Evolutionary conservation across 75 land plant genomes (phyloP), one percentile per base, ranked within the genome.

Genomic region (Selaginella tamariscina): DNA sequence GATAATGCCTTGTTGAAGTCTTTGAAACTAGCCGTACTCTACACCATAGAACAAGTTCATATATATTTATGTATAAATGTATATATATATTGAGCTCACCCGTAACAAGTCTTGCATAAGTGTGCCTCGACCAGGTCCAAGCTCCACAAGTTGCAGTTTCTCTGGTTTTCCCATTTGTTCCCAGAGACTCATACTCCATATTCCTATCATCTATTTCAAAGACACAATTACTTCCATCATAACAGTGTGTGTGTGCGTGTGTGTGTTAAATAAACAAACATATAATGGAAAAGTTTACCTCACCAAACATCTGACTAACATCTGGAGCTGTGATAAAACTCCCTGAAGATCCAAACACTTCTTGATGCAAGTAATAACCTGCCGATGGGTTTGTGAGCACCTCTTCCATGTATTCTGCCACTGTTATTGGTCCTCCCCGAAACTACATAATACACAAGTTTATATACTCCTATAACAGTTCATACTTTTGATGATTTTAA

Each of bases 291-390:
- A 39, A 39, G 5, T 15, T 67, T 62, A 93, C 98, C 96, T 93
- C 98, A 24, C 98, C 98, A 83, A 89, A 93, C 95, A 93, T 86
- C 75, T 93, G 98, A 79, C 98, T 93, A 22, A 93, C 89, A 74
- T 93, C 98, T 57, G 98, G 98, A n/a, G 96, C 89, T n/a, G 98
- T 93, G n/a, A 93, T 82, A 68, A 93, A 93, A 73, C 88, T 92
- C 44, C 98, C 98, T 0, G 62, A 70, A 21, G 83, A 69, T 49
- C 98, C 98, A 83, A 93, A 93, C 0, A 89, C 98, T 78, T 93
- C 98, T 23, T 82, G 64, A 44, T 89, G 84, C 55, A 93, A 84
- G 69, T 93, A 89, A 65, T 74, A 93, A 1, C 98, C 98, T 29
- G 83, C 81, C 56, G 69, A 81, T 11, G 98, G 95, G 72, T 93